Base-by-base conservation (phyloP, 2,329 filamentous ascomycete genomes). In the Paecilomyces sp. region DNA sequence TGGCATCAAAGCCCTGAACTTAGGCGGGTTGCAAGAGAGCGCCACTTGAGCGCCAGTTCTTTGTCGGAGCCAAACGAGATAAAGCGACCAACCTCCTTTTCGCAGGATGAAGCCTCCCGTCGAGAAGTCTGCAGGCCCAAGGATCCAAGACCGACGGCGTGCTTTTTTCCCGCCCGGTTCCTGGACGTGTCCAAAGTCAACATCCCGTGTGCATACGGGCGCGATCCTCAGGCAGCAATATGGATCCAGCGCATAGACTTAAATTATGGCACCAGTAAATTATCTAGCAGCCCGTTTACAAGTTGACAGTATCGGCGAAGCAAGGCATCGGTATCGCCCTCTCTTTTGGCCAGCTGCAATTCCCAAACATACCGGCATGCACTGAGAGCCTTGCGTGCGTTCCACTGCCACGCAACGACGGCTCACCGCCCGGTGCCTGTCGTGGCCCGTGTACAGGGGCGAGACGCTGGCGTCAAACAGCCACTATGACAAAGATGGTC, bases 151-250 rank as follows among this genome's bases (percentile, higher is more conserved):
- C 3, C 51, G 51, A 53, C 51, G 18, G 51, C 51, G 18, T 36
- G 54, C 8, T 68, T 62, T 24, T 57, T 59, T 24, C 61, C 64
- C 9, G 66, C 53, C 6, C 67, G 63, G 31, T 73, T 64, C 1
- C 62, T 65, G 18, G 70, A 62, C 58, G 51, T 53, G 51, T 53
- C 12, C 51, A 8, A 11, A 53, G 22, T 1, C 13, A 53, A 11
- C n/a, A 53, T 12, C 51, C n/a, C 24, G 51, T 53, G 51, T n/a
- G 24, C 51, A 53, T 53, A 53, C 15, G 24, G 13, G 7, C 3
- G 22, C 7, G 1, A 53, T 25, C 51, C 51, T 53, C 51, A 53
- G 51, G 51, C 51, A 9, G 18, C 3, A 53, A 53, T 6, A 53
- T 30, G 51, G 51, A 53, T 9, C 51, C 51, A 15, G 51, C 22